phyloP scores from a whole-genome alignment of 352 stramenopile species.

The Aphanomyces astaci region DNA sequence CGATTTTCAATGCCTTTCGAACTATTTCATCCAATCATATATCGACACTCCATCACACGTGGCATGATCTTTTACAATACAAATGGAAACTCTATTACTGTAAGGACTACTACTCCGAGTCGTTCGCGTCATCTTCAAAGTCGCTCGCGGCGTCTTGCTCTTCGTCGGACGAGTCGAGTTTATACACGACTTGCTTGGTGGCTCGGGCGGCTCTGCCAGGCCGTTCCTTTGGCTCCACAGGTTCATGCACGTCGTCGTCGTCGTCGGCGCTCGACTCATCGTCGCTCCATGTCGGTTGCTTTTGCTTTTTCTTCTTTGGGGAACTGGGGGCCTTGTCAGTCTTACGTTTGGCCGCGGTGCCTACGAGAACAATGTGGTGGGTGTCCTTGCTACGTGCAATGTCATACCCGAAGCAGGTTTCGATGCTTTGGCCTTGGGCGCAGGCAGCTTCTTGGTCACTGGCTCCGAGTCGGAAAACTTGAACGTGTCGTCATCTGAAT shows the following conservation, averaged over 20 bases:
- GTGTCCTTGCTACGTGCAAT: background rate
- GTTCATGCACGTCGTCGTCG: constrained; percentile 27
- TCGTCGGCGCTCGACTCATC: constrained; percentile 38
- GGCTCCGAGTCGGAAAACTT: constrained; percentile 30
- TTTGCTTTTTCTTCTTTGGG: constrained; percentile 29
- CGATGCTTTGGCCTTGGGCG: constrained; percentile 15
- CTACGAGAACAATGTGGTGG: background rate
- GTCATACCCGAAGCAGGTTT: constrained; percentile 6
- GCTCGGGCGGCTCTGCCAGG: background rate
- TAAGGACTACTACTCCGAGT: too few species aligned
- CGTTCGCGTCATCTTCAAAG: too few species aligned
- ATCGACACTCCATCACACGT: background rate
- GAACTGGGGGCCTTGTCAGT: constrained; percentile 22
- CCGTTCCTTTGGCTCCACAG: background rate
- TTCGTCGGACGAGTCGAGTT: constrained; percentile 2
- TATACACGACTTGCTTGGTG: constrained; percentile 14
- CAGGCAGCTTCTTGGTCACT: constrained; percentile 27
- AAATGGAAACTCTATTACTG: background rate
- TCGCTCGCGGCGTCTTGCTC: constrained; percentile 15
- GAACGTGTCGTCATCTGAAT: constrained; percentile 23
- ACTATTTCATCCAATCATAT: background rate
- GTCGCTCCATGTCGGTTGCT: constrained; percentile 44
- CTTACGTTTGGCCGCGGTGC: background rate
- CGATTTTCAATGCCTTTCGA: background rate
- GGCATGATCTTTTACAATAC: background rate